Base-by-base conservation (phyloP, 352 stramenopile species). In the Blastocystis sp. region DNA sequence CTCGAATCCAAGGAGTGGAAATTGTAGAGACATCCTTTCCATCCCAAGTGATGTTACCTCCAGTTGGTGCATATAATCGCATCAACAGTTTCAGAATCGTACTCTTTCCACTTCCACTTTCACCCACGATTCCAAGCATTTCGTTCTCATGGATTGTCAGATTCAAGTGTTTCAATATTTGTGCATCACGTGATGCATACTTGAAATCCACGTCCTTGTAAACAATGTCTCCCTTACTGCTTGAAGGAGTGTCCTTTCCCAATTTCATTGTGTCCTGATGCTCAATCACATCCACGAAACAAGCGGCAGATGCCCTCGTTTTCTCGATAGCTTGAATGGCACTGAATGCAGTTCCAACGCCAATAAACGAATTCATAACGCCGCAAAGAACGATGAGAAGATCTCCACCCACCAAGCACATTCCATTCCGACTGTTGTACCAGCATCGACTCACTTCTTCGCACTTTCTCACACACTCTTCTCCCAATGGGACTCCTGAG, bases 311-410 rank as follows among this genome's bases (percentile, higher is more conserved):
- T 47, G 73, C 68, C 13, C 39, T 37, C 30, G 66, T 55, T 41
- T 75, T 88, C 20, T n/a, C 69, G 34, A 73, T 43, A 0, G 93
- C 93, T 75, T 95, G 91, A 0, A 92, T 85, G 37, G 92, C 94
- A 0, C 93, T 93, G 30, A 91, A 93, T 26, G 93, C 92, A 43
- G 94, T 93, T 2, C 93, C 93, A 9, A 95, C 90, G 6, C 92
- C 92, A 91, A 95, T 94, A 13, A 93, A 93, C 4, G 92, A 92
- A 91, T 94, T 93, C 45, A 95, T 93, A 3, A 95, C 76, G 5
- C 91, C 55, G 82, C 94, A 95, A 56, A 95, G 94, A 41, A 95
- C 91, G 0, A 92, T 94, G 8, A 95, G 59, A 13, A 95, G 93
- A 66, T 92, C 91, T 16, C 93, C 69, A 92, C 30, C 93, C 92